Evolutionary conservation across 2,329 filamentous ascomycete genomes (phyloP).

Genomic region (Pseudogymnoascus sp.): DNA sequence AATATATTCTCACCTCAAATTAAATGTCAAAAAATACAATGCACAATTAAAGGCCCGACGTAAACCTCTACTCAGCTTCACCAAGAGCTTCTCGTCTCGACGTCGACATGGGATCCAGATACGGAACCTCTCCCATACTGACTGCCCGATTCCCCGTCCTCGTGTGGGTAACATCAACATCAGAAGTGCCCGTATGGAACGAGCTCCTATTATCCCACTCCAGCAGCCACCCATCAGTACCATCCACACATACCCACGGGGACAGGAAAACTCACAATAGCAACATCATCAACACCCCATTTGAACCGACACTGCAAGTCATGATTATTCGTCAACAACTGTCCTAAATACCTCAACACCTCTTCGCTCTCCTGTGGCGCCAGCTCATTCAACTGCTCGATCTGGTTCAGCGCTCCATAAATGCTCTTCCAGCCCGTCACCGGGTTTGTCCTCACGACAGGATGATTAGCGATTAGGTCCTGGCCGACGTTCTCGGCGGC

Average conservation of each 20-base stretch:
- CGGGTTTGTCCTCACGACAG: constrained; percentile 55
- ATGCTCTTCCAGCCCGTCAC: constrained; percentile 59
- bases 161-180: constrained; percentile 30
- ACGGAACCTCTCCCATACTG: constrained; percentile 32
- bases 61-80: background rate
- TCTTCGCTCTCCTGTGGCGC: constrained; percentile 37
- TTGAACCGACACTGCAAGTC: constrained; percentile 36
- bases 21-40: background rate
- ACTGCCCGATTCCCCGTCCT: constrained; percentile 30
- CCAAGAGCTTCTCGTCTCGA: constrained; percentile 14
- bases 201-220: constrained; percentile 33
- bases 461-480: constrained; percentile 46
- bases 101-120: constrained; percentile 30
- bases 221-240: constrained; percentile 20
- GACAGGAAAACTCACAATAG: constrained; percentile 37
- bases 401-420: constrained; percentile 38
- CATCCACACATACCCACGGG: background rate
- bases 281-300: constrained; percentile 25
- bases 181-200: constrained; percentile 30
- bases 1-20: background rate
- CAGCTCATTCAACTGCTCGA: constrained; percentile 39
- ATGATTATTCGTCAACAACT: constrained; percentile 36
- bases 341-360: constrained; percentile 20
- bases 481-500: constrained; percentile 49
- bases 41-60: background rate